Conservation (phyloP, 441 rosid species). For the Theobroma grandiflorum region DNA sequence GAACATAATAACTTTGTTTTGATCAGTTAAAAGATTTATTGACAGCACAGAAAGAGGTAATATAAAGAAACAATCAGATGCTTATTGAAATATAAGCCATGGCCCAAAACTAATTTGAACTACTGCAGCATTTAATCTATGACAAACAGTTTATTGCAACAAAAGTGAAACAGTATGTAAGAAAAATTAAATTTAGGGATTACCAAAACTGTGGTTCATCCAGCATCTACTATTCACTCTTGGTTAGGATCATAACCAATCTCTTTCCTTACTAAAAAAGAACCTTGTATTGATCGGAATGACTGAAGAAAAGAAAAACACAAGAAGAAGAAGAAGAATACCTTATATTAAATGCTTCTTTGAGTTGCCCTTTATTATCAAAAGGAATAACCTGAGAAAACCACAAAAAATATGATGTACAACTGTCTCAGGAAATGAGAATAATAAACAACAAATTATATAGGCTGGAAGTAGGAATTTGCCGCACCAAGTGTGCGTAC, state of each 20-base stretch:
- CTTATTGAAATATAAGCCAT: neutral
- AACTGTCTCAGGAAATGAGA: neutral
- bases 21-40: neutral
- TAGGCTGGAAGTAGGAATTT: constrained; percentile 8
- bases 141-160: neutral
- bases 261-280: neutral
- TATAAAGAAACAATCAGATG: neutral
- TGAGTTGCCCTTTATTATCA: constrained; percentile 96
- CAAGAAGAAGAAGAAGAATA: constrained; percentile 35
- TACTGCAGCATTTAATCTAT: neutral
- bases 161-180: neutral
- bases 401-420: constrained; percentile 27
- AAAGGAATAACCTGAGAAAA: constrained; percentile 90
- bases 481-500: constrained; percentile 39
- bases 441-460: neutral
- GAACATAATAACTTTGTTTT: neutral
- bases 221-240: constrained; percentile 3
- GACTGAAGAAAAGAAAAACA: neutral
- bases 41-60: neutral
- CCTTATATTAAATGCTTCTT: constrained; percentile 98
- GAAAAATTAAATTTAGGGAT: constrained; percentile 7
- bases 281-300: neutral
- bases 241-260: constrained; percentile 13
- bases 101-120: neutral
- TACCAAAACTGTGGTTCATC: neutral